These are phyloP conservation scores for Cynanchum wilfordii DNA, from an alignment of 257 asterid species.

Conservation along the genomic window DNA sequence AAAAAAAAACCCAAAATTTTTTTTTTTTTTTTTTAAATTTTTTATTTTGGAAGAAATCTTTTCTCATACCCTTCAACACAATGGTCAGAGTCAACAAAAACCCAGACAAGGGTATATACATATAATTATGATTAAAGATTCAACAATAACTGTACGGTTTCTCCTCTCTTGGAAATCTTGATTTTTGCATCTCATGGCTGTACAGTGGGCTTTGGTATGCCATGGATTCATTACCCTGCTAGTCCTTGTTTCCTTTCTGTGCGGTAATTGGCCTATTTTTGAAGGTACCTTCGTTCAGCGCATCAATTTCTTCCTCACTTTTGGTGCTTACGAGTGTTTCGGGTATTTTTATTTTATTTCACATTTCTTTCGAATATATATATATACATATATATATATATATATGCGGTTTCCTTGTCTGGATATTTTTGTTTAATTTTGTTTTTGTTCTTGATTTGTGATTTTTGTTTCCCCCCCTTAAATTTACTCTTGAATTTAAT, in stretches of 20 bases:
- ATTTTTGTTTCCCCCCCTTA: not conserved
- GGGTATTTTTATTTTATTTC: slow-evolving; percentile 32
- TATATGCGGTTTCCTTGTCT: not conserved
- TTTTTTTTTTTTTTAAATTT: too few relatives aligned
- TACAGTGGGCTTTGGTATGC: slow-evolving; percentile 79
- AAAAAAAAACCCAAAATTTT: too few relatives aligned
- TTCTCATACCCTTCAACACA: not conserved
- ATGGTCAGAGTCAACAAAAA: not conserved
- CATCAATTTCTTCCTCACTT: slow-evolving; percentile 72
- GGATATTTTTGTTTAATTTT: not conserved
- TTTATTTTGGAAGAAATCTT: too few relatives aligned
- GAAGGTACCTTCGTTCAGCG: slow-evolving; percentile 80
- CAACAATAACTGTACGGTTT: not conserved
- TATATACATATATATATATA: too few relatives aligned
- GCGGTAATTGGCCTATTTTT: slow-evolving; percentile 98
- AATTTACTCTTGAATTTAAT: slow-evolving; percentile 7
- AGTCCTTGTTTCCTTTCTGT: slow-evolving; percentile 78
- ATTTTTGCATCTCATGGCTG: slow-evolving; percentile 35
- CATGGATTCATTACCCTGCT: slow-evolving; percentile 69
- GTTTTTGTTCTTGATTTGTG: too few relatives aligned
- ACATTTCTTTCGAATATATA: not conserved
- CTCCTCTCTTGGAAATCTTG: not conserved
- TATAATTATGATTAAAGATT: not conserved
- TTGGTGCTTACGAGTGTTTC: slow-evolving; percentile 79
- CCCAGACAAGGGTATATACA: too few relatives aligned